A percentile compares a stretch with the other conserved stretches of the same genome.
Evolutionary conservation across 208 protist genomes (phyloP).

Genomic region (Porcisia hertigi): DNA sequence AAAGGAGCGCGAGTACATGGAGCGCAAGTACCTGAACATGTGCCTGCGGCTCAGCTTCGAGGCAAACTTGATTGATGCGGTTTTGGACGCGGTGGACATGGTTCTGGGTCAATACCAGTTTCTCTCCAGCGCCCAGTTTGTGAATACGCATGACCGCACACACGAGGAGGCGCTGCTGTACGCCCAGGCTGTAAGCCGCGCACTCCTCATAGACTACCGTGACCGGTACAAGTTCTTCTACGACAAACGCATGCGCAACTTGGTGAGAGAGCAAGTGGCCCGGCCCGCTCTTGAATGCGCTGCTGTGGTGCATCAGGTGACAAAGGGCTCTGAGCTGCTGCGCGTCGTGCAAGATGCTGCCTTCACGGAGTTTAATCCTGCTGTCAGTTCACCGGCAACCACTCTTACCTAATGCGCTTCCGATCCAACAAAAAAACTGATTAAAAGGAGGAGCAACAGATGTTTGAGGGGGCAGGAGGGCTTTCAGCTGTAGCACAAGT

Average conservation of each 20-base stretch:
- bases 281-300: constrained; percentile 30
- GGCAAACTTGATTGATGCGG: constrained; percentile 58
- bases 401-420: neutral
- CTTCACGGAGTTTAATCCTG: constrained; percentile 19
- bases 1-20: constrained; percentile 35
- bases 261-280: constrained; percentile 42
- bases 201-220: constrained; percentile 49
- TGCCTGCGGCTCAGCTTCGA: constrained; percentile 67
- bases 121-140: constrained; percentile 29
- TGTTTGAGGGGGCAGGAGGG: neutral
- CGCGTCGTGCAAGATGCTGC: constrained; percentile 32
- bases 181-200: constrained; percentile 46
- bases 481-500: neutral
- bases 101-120: constrained; percentile 57
- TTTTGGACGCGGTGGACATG: constrained; percentile 69
- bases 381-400: neutral
- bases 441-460: neutral
- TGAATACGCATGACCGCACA: constrained; percentile 28
- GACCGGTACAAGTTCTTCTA: constrained; percentile 60
- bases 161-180: constrained; percentile 48
- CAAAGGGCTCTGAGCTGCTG: constrained; percentile 25
- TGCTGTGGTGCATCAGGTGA: constrained; percentile 25
- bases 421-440: too few species aligned
- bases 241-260: constrained; percentile 52
- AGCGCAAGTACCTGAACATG: constrained; percentile 60